phyloP scores from a whole-genome alignment of 1,284 basidiomycete genomes.

The Ustilago nuda region DNA sequence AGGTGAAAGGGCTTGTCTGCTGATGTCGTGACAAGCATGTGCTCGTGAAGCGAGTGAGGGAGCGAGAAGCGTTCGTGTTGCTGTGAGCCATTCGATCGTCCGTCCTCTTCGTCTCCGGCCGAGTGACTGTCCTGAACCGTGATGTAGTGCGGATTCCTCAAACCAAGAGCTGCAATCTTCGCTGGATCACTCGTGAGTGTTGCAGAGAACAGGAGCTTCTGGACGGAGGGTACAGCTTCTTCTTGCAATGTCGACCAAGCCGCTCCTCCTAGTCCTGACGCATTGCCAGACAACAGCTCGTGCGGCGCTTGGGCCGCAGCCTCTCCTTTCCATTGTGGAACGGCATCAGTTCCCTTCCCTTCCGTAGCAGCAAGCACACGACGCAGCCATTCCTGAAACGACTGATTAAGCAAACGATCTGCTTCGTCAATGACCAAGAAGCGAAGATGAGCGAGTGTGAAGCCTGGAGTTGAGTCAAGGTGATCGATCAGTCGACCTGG shows the following conservation, averaged over 20 bases:
- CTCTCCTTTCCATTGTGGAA: neutral
- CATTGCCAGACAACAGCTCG: slow-evolving; percentile 15
- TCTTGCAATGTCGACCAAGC: slow-evolving; percentile 35
- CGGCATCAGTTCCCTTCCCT: neutral
- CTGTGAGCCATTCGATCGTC: slow-evolving; percentile 8
- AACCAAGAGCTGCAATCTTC: slow-evolving; percentile 84
- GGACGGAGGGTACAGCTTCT: slow-evolving; percentile 73
- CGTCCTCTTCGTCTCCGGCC: slow-evolving; percentile 45
- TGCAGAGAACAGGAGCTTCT: slow-evolving; percentile 96
- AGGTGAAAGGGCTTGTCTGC: slow-evolving; percentile 88
- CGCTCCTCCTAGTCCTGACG: slow-evolving; percentile 24
- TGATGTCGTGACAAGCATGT: slow-evolving; percentile 84
- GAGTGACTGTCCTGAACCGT: slow-evolving; percentile 75
- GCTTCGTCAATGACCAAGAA: slow-evolving; percentile 98
- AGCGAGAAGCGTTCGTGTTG: slow-evolving; percentile 63
- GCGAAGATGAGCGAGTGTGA: slow-evolving; percentile 90
- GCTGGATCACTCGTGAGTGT: slow-evolving; percentile 94
- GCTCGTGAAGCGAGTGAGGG: slow-evolving; percentile 67
- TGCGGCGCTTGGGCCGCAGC: slow-evolving; percentile 22
- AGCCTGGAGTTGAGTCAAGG: slow-evolving; percentile 83
- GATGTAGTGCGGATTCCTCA: slow-evolving; percentile 87
- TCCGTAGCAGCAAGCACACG: slow-evolving; percentile 51
- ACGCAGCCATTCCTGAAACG: slow-evolving; percentile 89
- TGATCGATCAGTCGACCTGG: slow-evolving; percentile 96
- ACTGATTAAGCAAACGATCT: slow-evolving; percentile 91